Evolutionary conservation across 176 grass and related monocot species (phyloP).

Genomic region (Aegilops tauschii): DNA sequence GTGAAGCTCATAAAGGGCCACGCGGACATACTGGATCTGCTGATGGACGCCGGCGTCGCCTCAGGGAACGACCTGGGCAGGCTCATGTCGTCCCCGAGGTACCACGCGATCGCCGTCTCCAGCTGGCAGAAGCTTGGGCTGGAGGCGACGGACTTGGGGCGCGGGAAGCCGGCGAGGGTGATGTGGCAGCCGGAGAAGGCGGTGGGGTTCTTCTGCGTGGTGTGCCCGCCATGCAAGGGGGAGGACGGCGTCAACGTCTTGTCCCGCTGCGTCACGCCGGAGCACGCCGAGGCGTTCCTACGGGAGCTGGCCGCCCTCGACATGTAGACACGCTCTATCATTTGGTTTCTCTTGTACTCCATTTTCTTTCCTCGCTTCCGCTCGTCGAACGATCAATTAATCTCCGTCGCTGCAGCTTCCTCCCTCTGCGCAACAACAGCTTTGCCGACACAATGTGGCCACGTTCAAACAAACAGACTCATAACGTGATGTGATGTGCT

Average conservation of each 20-base stretch:
- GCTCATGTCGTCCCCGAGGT: not conserved
- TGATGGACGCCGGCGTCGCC: too few relatives aligned
- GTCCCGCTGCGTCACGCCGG: not conserved
- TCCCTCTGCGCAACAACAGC: too few relatives aligned
- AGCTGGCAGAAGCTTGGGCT: not conserved
- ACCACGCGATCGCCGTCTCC: not conserved
- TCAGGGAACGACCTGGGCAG: not conserved
- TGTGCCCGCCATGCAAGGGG: not conserved
- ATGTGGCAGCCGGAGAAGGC: not conserved
- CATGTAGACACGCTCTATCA: too few relatives aligned
- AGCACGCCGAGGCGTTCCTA: not conserved
- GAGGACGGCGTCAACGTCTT: not conserved
- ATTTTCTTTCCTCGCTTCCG: too few relatives aligned
- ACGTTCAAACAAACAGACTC: too few relatives aligned
- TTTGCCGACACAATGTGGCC: too few relatives aligned
- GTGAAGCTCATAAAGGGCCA: constrained; percentile 29
- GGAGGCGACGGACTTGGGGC: not conserved
- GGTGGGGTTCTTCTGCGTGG: not conserved
- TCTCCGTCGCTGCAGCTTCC: too few relatives aligned
- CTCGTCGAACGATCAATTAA: too few relatives aligned
- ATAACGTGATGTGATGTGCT: too few relatives aligned
- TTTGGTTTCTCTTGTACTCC: too few relatives aligned
- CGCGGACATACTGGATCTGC: not conserved
- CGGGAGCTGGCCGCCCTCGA: not conserved
- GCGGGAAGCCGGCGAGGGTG: not conserved